Evolutionary conservation across 257 asterid genomes (phyloP).

Genomic region (Rubia yunnanensis): DNA sequence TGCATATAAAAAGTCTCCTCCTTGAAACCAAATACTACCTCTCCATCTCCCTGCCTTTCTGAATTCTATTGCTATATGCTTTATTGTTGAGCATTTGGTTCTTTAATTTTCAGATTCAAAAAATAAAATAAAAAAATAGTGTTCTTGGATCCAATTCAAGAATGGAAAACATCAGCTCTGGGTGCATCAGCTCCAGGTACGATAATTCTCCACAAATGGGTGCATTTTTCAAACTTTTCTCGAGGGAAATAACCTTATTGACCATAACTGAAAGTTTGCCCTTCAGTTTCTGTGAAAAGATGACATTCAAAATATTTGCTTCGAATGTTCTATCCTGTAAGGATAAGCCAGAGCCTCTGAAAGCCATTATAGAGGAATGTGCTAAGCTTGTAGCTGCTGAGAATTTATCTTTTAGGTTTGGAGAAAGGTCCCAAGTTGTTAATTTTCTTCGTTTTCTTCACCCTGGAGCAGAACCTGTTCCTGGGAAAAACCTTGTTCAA

Average conservation of each 20-base stretch:
- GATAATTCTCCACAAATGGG: neutral
- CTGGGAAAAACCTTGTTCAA: neutral
- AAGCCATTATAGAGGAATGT: neutral
- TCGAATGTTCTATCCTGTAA: neutral
- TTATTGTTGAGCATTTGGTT: too few species aligned
- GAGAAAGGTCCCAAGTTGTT: neutral
- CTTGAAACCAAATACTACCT: neutral
- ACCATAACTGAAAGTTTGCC: neutral
- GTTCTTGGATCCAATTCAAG: too few species aligned
- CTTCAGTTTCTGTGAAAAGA: neutral
- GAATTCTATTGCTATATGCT: neutral
- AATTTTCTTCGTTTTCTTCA: neutral
- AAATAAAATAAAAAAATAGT: too few species aligned
- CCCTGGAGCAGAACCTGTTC: neutral
- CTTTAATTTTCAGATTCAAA: neutral
- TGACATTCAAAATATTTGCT: neutral
- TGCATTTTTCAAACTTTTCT: neutral
- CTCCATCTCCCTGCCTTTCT: neutral
- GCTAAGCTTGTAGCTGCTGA: neutral
- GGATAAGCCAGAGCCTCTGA: neutral
- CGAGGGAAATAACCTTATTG: neutral
- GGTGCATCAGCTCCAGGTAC: too few species aligned
- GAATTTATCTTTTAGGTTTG: neutral
- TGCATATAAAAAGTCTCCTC: neutral
- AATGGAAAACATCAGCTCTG: neutral